Percentiles rank a stretch among this genome's conserved stretches.
Evolutionary conservation across 1,139 yeast genomes (phyloP).

Genomic region (Magnusiomyces clavatus): DNA sequence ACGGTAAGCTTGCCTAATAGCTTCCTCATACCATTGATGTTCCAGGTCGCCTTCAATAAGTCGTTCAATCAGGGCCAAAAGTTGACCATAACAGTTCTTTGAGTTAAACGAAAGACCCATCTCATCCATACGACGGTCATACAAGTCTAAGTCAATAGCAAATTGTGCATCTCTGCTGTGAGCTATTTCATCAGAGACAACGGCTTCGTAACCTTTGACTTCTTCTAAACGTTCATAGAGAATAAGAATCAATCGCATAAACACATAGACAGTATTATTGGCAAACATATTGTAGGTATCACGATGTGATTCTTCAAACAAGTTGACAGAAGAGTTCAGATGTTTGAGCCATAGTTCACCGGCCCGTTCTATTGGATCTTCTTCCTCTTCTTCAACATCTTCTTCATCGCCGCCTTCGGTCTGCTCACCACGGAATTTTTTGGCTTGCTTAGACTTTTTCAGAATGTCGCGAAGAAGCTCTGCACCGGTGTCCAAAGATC

Average conservation of each 20-base stretch:
- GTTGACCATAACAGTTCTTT: conserved; percentile 68
- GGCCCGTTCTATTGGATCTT: conserved; percentile 51
- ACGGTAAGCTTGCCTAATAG: conserved; percentile 89
- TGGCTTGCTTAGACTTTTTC: conserved; percentile 44
- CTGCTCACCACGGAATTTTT: conserved; percentile 14
- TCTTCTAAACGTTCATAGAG: conserved; percentile 74
- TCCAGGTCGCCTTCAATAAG: conserved; percentile 88
- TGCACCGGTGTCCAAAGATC: conserved; percentile 27
- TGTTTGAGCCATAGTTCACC: conserved; percentile 57
- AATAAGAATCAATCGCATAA: conserved; percentile 79
- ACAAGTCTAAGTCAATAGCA: conserved; percentile 79
- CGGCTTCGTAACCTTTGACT: conserved; percentile 58
- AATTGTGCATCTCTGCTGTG: conserved; percentile 61
- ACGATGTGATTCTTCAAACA: conserved; percentile 13
- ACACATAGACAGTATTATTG: conserved; percentile 85
- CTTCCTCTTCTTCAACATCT: conserved; percentile 30
- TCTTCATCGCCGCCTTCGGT: conserved; percentile 28
- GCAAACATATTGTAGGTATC: conserved; percentile 69
- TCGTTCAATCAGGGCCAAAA: conserved; percentile 61
- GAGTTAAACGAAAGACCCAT: conserved; percentile 69
- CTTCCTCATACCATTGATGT: conserved; percentile 93
- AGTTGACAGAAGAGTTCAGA: conserved; percentile 9
- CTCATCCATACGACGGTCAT: conserved; percentile 76
- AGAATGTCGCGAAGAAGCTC: conserved; percentile 61
- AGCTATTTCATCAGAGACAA: conserved; percentile 60